Base-by-base conservation (phyloP, 805 yeast genomes). In the Candida coquimbonensis region DNA sequence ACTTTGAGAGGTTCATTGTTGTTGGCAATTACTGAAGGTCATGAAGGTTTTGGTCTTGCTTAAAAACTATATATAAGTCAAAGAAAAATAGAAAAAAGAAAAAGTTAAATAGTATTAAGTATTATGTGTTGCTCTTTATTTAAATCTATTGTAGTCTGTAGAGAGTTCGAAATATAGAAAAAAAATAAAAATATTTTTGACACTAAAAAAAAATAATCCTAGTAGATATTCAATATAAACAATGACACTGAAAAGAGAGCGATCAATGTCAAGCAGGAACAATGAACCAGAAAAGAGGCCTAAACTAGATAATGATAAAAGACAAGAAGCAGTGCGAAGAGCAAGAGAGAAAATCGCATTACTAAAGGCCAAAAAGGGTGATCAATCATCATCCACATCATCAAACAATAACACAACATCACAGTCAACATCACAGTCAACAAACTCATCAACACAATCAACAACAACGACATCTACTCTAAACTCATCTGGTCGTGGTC, bases 31-130 rank as follows among this genome's bases (percentile, higher is more conserved):
- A 86, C 89, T 25, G 99, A 93, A 65, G 98, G 98, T 17, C 84
- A 86, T 57, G 96, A 87, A 70, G 98, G 98, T 3, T 93, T 93
- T 68, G 98, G 97, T 12, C 75, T 89, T 61, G 95, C 91, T 13
- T 77, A 55, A 14, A 21, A 21, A 21, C 13, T 21, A 4, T 13
- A 36, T 9, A 12, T 21, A 24, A 21, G 9, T 17, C 19, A 33
- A n/a, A 12, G 34, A 32, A 33, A 33, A 7, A n/a, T 7, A 33
- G 16, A 17, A 35, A 3, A 35, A 35, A 9, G 19, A 17, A 17
- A 34, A 17, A 17, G 17, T n/a, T 16, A 16, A 17, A 17, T 34
- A 16, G 17, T 8, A 34, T 26, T 24, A 16, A 38, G 7, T 38
- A 11, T 21, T 17, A 26, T 13, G 8, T 25, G 4, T 21, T 38